A percentile compares a stretch with the other conserved stretches of the same genome.
These are phyloP conservation scores for Boletus sensibilis DNA, from an alignment of 768 basidiomycete genomes.

Conservation along the genomic window DNA sequence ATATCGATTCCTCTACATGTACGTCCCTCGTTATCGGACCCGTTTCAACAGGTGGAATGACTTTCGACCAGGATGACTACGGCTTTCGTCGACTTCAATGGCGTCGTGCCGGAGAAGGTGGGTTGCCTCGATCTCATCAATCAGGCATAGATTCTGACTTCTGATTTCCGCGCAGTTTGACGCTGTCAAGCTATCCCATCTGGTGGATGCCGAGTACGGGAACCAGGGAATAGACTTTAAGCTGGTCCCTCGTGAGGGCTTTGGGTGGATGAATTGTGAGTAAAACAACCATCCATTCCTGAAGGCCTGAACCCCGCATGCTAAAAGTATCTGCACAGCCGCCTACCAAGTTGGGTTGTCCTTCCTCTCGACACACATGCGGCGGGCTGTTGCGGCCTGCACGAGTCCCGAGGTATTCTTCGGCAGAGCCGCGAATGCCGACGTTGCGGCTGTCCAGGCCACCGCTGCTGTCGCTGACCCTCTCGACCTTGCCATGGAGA, in stretches of 20 bases:
- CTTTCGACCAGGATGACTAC: conserved; percentile 73
- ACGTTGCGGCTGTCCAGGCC: conserved; percentile 35
- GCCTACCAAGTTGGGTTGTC: conserved; percentile 97
- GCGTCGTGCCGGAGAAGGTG: conserved; percentile 96
- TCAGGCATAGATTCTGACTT: neutral
- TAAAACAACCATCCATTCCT: conserved; percentile 1
- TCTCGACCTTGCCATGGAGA: conserved; percentile 64
- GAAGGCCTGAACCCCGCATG: neutral
- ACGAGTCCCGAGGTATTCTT: conserved; percentile 92
- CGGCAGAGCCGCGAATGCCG: conserved; percentile 42
- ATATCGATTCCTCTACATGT: conserved; percentile 99
- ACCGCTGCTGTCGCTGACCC: conserved; percentile 48
- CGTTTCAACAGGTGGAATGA: neutral
- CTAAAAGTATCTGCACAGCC: conserved; percentile 44
- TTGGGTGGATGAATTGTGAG: conserved; percentile 97
- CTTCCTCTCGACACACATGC: conserved; percentile 91
- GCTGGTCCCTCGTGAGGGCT: conserved; percentile 95
- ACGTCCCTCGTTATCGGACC: conserved; percentile 55
- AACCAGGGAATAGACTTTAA: conserved; percentile 98
- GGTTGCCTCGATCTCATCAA: neutral
- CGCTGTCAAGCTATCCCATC: conserved; percentile 90
- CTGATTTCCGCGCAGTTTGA: conserved; percentile 62
- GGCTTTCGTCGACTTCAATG: conserved; percentile 95
- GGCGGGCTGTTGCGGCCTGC: conserved; percentile 92
- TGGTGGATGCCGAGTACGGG: conserved; percentile 96